Evolutionary conservation across 108 stramenopile species (phyloP), one percentile per base, ranked within the genome.

Genomic region (Conticribra weissflogii): DNA sequence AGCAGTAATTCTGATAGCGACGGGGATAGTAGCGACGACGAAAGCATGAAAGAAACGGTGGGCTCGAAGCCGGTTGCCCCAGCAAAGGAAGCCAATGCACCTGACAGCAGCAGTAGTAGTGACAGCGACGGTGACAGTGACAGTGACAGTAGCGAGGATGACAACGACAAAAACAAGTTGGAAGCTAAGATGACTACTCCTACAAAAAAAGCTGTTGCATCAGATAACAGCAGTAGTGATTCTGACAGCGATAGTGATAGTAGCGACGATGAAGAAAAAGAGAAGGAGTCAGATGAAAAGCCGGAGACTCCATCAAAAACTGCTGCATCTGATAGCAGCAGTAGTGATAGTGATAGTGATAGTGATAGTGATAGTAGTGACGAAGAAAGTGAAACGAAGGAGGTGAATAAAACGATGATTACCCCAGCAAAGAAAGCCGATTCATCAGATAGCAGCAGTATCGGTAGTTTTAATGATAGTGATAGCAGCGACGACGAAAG

Each of bases 401-500:
- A n/a, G 50, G 50, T 8, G 24, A 12, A 31, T 24, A 46, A 16
- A 16, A 48, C 61, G 3, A 59, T 36, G 16, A 48, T 25, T 12
- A 24, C 55, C 32, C 16, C 69, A 3, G 50, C 30, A 48, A 51
- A 71, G 19, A 55, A 57, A 41, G 7, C 5, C 36, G 36, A 41
- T 41, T 41, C 36, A 2, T 49, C 62, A 32, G 56, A 58, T 49
- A 28, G 48, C 8, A 66, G 68, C 23, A 68, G 57, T n/a, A n/a
- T n/a, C n/a, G n/a, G n/a, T 59, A 44, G 36, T 4, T 25, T 25
- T 23, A 59, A 53, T 57, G 56, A 67, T n/a, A 70, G 62, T 55
- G 71, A 57, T 57, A 44, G 59, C 14, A 63, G 51, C 41, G 76
- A 75, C 31, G 62, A 74, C 7, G 58, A 76, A 28, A 33, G 70